phyloP scores from a whole-genome alignment of 306 rosid species.

The Vicia sativa region DNA sequence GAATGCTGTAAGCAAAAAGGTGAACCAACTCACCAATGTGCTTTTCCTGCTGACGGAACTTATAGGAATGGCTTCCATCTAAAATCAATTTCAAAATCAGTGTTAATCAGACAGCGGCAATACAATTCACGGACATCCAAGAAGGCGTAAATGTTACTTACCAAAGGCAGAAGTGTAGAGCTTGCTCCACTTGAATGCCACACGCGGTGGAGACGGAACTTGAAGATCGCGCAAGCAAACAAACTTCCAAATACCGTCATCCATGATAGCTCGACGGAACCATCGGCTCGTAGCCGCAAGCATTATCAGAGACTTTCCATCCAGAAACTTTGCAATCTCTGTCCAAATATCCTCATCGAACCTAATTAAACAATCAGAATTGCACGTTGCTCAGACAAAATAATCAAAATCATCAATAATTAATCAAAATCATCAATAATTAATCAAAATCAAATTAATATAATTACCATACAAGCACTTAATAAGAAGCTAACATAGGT shows the following conservation, averaged over 20 bases:
- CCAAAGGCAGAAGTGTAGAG: conserved; percentile 81
- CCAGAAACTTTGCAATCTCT: conserved; percentile 81
- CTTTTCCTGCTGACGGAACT: conserved; percentile 80
- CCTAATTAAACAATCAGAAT: conserved; percentile 49
- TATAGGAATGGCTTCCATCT: conserved; percentile 92
- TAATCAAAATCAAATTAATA: not conserved
- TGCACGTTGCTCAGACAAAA: conserved; percentile 15
- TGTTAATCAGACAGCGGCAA: not conserved
- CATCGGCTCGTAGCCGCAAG: conserved; percentile 78
- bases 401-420: not conserved
- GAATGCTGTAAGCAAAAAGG: not conserved
- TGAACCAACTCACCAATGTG: conserved; percentile 74
- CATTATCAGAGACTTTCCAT: conserved; percentile 82
- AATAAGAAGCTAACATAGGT: not conserved
- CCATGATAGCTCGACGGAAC: conserved; percentile 72
- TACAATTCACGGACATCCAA: not conserved
- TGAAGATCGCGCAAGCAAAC: conserved; percentile 85
- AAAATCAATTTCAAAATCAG: conserved; percentile 41
- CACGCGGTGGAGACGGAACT: conserved; percentile 65
- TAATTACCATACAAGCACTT: not conserved
- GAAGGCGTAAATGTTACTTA: conserved; percentile 40
- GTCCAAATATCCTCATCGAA: conserved; percentile 91
- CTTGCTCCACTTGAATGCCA: conserved; percentile 68
- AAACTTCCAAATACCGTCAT: conserved; percentile 78
- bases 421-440: not conserved